A percentile compares a stretch with the other conserved stretches of the same genome.
Evolutionary conservation across 2,329 filamentous ascomycete genomes (phyloP).

Genomic region (Botrytis hyacinthi): DNA sequence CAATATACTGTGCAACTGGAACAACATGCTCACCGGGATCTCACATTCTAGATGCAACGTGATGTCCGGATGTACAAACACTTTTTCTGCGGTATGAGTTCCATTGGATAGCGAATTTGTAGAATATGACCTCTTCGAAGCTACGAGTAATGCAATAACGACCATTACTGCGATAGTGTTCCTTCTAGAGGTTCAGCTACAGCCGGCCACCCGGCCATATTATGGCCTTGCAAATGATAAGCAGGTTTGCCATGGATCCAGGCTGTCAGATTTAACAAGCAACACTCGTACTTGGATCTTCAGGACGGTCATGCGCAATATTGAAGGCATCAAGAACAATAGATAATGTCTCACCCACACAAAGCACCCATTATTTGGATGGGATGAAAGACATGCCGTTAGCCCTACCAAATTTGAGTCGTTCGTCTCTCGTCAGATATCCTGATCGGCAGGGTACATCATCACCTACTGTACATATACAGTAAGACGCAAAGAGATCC

Average conservation of each 20-base stretch:
- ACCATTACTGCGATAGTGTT: slow-evolving; percentile 2
- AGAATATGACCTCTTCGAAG: neutral
- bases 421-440: slow-evolving; percentile 7
- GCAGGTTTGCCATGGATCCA: slow-evolving; percentile 4
- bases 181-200: slow-evolving; percentile 10
- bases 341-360: slow-evolving; percentile 1
- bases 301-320: slow-evolving; percentile 19
- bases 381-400: slow-evolving; percentile 13
- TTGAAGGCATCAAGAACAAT: slow-evolving; percentile 1
- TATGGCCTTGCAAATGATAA: slow-evolving; percentile 7
- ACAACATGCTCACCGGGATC: slow-evolving; percentile 12
- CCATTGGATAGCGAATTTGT: slow-evolving; percentile 5
- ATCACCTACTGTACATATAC: slow-evolving; percentile 7
- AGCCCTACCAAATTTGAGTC: slow-evolving; percentile 1
- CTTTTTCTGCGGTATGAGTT: neutral
- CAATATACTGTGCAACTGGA: slow-evolving; percentile 3
- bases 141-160: slow-evolving; percentile 11
- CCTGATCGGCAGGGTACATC: slow-evolving; percentile 15
- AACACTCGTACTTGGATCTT: slow-evolving; percentile 17
- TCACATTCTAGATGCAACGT: slow-evolving; percentile 10
- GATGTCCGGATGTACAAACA: slow-evolving; percentile 14
- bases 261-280: slow-evolving; percentile 15
- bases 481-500: slow-evolving; percentile 12
- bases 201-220: slow-evolving; percentile 11
- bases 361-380: neutral